phyloP scores from a whole-genome alignment of 805 yeast species.

The Metschnikowia matae region DNA sequence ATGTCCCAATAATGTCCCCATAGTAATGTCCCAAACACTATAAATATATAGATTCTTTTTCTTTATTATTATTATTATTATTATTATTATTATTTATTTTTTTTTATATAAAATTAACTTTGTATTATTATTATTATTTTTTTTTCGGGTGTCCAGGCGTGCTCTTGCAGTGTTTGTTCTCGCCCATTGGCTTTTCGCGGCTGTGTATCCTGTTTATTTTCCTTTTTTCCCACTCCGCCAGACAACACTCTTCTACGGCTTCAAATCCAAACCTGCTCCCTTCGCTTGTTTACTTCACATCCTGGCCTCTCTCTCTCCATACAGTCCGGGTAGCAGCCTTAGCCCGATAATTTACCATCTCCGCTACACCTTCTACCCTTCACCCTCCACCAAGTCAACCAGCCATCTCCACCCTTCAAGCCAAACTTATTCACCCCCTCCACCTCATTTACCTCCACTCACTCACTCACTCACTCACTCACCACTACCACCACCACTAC shows the following conservation, averaged over 20 bases:
- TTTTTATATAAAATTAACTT: not conserved
- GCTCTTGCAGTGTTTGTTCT: not conserved
- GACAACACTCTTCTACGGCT: not conserved
- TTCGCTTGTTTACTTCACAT: not conserved
- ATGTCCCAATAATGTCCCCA: too few relatives aligned
- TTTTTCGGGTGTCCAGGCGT: not conserved
- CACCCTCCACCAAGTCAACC: not conserved
- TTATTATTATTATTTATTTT: not conserved
- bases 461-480: too few relatives aligned
- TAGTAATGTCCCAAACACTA: too few relatives aligned
- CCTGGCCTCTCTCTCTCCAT: too few relatives aligned
- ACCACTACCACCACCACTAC: too few relatives aligned
- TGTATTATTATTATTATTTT: not conserved
- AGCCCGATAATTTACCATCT: too few relatives aligned
- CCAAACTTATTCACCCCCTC: too few relatives aligned
- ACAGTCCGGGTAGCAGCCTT: too few relatives aligned
- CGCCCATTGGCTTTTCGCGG: constrained; percentile 3
- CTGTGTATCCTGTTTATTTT: not conserved
- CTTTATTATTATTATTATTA: not conserved
- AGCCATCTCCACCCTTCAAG: not conserved
- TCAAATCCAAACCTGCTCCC: not conserved
- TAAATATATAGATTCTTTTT: not conserved
- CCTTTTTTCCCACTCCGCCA: not conserved
- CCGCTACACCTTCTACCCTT: too few relatives aligned
- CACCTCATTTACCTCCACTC: too few relatives aligned